Percentiles rank a stretch among this genome's conserved stretches.
phyloP scores from a whole-genome alignment of 176 grass and related monocot genomes.

The Zoysia pacifica region DNA sequence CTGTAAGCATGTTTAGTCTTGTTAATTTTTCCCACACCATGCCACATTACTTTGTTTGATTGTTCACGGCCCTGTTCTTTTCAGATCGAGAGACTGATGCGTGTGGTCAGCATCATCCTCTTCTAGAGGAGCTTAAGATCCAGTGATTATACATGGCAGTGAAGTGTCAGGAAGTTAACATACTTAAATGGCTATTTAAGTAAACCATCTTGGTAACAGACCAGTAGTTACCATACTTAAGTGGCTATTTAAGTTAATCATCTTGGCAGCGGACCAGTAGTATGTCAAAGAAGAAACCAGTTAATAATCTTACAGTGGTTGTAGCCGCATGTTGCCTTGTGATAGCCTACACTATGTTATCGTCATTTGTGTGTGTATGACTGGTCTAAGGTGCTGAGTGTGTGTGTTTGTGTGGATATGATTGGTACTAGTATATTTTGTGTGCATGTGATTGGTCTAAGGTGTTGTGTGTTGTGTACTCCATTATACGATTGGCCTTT shows the following conservation, averaged over 20 bases:
- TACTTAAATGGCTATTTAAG: neutral
- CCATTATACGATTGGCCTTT: too few species aligned
- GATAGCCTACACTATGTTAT: slow-evolving; percentile 14
- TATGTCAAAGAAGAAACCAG: slow-evolving; percentile 2
- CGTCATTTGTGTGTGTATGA: neutral
- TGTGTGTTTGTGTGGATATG: neutral
- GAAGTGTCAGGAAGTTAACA: slow-evolving; percentile 6
- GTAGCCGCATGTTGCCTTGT: neutral
- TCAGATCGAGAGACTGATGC: slow-evolving; percentile 38
- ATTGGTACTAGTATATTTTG: neutral
- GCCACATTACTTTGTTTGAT: slow-evolving; percentile 10
- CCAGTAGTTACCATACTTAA: neutral
- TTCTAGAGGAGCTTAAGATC: slow-evolving; percentile 21
- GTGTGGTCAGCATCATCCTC: slow-evolving; percentile 34
- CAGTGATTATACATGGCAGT: slow-evolving; percentile 1
- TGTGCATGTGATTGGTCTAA: neutral
- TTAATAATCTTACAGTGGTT: slow-evolving; percentile 26
- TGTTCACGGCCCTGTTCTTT: neutral
- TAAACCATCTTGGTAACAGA: neutral
- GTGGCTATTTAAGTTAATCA: neutral
- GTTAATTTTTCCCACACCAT: neutral
- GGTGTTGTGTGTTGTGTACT: too few species aligned
- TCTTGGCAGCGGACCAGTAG: neutral
- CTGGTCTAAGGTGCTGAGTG: neutral
- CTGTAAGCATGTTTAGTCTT: slow-evolving; percentile 24